Evolutionary conservation across 306 rosid genomes (phyloP), one percentile per base, ranked within the genome.

Genomic region (Begonia loranthoides): DNA sequence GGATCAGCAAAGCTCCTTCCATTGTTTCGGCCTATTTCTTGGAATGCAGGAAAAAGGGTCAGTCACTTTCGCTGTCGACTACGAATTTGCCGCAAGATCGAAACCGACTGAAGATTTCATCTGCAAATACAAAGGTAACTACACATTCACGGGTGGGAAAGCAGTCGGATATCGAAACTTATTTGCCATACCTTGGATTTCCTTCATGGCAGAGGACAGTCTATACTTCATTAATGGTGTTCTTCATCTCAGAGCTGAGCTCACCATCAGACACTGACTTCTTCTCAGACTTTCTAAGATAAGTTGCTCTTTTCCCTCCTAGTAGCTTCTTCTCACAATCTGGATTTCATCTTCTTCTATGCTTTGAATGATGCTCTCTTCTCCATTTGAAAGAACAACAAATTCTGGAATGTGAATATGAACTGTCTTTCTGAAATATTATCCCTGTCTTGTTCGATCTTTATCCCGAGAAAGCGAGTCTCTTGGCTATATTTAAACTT

Each of bases 11-110:
- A 76, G 87, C 61, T 80, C 94, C 45, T 85, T 82, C 80, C 95
- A 90, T 58, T 90, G 97, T 72, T 90, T 90, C 57, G 97, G 97
- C 34, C 73, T 90, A 34, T 90, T 90, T 58, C 13, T 90, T 50
- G 97, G 97, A 62, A 90, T 90, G 97, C 97, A 90, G 78, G 95
- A 90, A 64, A 90, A 78, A 60, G 95, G 97, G 12, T 90, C 94
- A 0, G 87, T 85, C 22, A 78, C 81, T 66, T 86, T 90, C 53
- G 80, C 97, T 0, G 94, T 90, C 41, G 95, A 90, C 68, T 90
- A 90, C 14, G 97, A 90, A 70, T 90, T 90, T 61, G 82, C 95
- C 0, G 97, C 95, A 0, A 72, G 95, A 67, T 78, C 87, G 15
- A 82, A 79, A 68, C 92, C 94, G 44, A 59, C 75, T 0, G 94